Conservation (phyloP, 306 rosid genomes). For the Medicago ruthenica region DNA sequence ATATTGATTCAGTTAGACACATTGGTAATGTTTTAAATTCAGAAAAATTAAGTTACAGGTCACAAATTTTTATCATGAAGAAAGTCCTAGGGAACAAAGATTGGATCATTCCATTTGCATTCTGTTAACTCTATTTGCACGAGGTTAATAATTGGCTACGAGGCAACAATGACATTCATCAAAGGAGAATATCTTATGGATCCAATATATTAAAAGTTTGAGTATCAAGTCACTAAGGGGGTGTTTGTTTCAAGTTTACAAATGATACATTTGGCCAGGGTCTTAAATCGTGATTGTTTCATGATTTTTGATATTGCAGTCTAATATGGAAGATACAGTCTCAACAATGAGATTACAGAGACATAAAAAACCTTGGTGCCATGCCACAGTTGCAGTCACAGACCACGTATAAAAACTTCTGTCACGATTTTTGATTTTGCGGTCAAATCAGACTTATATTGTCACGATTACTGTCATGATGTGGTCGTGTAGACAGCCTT, state of each 20-base stretch:
- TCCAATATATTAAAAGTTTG: constrained; percentile 11
- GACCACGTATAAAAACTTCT: no score
- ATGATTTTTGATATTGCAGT: not conserved
- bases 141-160: no score
- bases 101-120: not conserved
- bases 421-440: no score
- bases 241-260: no score
- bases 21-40: constrained; percentile 52
- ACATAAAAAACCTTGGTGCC: not conserved
- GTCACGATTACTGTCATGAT: no score
- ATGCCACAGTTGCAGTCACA: not conserved
- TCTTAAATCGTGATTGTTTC: not conserved
- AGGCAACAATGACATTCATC: no score
- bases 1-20: constrained; percentile 68
- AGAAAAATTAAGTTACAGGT: constrained; percentile 16
- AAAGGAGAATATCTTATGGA: not conserved
- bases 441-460: no score
- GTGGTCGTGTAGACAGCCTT: no score
- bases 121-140: no score
- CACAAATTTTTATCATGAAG: constrained; percentile 23
- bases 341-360: not conserved
- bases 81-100: constrained; percentile 7
- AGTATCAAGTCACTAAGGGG: not conserved
- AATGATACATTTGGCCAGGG: not conserved
- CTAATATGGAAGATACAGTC: not conserved